These are phyloP conservation scores for Sisymbrium irio DNA, from an alignment of 345 rosid species.

Conservation along the genomic window DNA sequence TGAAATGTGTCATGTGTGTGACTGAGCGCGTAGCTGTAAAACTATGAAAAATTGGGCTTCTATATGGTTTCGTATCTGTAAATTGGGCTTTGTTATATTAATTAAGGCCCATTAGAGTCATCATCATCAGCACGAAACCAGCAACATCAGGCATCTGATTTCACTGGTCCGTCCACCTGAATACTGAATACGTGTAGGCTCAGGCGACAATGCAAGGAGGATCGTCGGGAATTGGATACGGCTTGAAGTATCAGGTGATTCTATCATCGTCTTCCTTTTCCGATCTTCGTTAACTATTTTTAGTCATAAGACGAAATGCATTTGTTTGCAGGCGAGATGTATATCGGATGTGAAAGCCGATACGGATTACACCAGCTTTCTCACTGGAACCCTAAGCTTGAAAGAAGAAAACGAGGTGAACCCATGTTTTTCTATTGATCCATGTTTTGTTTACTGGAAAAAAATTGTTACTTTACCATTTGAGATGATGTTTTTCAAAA, in stretches of 20 bases:
- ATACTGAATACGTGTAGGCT: neutral
- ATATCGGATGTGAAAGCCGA: conserved; percentile 92
- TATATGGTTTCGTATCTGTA: neutral
- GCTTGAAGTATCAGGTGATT: conserved; percentile 86
- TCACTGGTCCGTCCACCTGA: neutral
- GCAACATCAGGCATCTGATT: neutral
- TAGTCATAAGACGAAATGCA: neutral
- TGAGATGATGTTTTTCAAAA: conserved; percentile 21
- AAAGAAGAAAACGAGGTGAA: conserved; percentile 88
- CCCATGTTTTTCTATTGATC: neutral
- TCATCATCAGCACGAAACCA: neutral
- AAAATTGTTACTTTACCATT: neutral
- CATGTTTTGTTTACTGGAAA: neutral
- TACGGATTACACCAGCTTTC: conserved; percentile 90
- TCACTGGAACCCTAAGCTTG: conserved; percentile 91
- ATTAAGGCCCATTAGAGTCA: conserved; percentile 12
- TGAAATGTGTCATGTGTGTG: too few relatives aligned
- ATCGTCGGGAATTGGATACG: conserved; percentile 81
- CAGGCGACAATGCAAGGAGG: conserved; percentile 77
- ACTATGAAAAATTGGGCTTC: neutral
- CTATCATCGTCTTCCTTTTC: neutral
- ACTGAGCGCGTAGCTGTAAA: too few relatives aligned
- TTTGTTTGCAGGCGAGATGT: conserved; percentile 70
- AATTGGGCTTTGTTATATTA: neutral
- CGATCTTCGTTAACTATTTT: too few relatives aligned